phyloP scores from a whole-genome alignment of 805 yeast species.

The Kazachstania africana region DNA sequence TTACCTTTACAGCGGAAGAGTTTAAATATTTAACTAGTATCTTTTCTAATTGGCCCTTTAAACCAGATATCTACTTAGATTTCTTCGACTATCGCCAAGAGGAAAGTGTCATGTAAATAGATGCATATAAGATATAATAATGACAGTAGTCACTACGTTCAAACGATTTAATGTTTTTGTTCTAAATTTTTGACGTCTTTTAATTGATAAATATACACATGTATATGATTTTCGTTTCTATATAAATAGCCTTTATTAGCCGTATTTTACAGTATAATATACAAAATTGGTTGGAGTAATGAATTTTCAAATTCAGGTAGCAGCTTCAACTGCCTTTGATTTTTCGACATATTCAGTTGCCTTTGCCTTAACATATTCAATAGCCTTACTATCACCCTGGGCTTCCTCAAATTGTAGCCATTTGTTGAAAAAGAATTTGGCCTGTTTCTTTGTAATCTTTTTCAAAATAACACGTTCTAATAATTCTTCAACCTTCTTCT shows the following conservation, averaged over 20 bases:
- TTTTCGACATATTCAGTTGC: constrained; percentile 64
- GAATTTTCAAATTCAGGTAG: too few relatives aligned
- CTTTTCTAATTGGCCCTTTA: constrained; percentile 77
- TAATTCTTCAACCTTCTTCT: constrained; percentile 58
- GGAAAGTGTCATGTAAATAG: too few relatives aligned
- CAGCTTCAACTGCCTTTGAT: too few relatives aligned
- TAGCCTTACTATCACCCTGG: constrained; percentile 52
- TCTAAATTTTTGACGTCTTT: neutral
- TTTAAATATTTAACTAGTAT: constrained; percentile 36
- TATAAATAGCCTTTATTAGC: too few relatives aligned
- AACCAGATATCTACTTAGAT: constrained; percentile 43
- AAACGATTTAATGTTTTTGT: too few relatives aligned
- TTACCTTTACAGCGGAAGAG: constrained; percentile 45
- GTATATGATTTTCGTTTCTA: neutral
- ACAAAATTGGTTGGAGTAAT: too few relatives aligned
- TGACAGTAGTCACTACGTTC: too few relatives aligned
- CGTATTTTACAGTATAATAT: too few relatives aligned
- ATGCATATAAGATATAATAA: too few relatives aligned
- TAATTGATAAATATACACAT: neutral
- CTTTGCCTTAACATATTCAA: constrained; percentile 79
- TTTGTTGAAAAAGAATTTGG: constrained; percentile 86
- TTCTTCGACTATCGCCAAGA: constrained; percentile 28
- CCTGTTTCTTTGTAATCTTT: constrained; percentile 75
- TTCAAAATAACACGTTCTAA: constrained; percentile 66
- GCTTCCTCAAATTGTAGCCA: constrained; percentile 78